Conservation (phyloP, 306 rosid genomes). For the Psophocarpus tetragonolobus region DNA sequence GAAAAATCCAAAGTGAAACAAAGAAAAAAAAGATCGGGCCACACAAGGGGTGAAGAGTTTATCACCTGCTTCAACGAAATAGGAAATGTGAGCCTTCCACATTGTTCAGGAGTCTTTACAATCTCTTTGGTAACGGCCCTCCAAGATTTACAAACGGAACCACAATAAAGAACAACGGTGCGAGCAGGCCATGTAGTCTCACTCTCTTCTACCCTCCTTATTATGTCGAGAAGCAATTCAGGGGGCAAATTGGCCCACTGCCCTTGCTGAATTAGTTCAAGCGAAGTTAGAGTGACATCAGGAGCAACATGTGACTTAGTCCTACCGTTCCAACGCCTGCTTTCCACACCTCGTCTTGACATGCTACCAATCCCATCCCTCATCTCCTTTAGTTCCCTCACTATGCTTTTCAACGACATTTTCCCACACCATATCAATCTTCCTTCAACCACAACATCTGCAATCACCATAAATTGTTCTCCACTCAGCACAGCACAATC, state of each 20-base stretch:
- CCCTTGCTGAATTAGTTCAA: constrained; percentile 49
- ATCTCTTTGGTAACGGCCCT: constrained; percentile 68
- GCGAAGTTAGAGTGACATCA: constrained; percentile 43
- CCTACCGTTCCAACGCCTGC: constrained; percentile 57
- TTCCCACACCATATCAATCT: constrained; percentile 42
- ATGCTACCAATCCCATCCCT: constrained; percentile 73
- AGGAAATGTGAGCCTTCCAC: constrained; percentile 86
- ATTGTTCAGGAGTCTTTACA: constrained; percentile 78
- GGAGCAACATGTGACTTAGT: constrained; percentile 78
- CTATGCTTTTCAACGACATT: constrained; percentile 72
- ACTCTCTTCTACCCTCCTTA: constrained; percentile 78
- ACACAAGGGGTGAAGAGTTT: background rate
- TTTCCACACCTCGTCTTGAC: constrained; percentile 58
- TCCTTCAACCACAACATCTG: constrained; percentile 42
- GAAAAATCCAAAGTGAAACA: background rate
- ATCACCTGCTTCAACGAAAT: constrained; percentile 91
- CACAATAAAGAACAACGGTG: constrained; percentile 60
- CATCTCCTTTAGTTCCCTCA: constrained; percentile 70
- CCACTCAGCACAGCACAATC: background rate
- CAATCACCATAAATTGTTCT: background rate
- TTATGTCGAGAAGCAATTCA: constrained; percentile 78
- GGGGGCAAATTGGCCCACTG: constrained; percentile 78
- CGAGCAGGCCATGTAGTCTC: constrained; percentile 86
- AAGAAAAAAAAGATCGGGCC: background rate
- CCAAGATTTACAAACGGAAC: constrained; percentile 89